phyloP scores from a whole-genome alignment of 805 yeast genomes.

The Sugiyamaella boreocaroliniensis region DNA sequence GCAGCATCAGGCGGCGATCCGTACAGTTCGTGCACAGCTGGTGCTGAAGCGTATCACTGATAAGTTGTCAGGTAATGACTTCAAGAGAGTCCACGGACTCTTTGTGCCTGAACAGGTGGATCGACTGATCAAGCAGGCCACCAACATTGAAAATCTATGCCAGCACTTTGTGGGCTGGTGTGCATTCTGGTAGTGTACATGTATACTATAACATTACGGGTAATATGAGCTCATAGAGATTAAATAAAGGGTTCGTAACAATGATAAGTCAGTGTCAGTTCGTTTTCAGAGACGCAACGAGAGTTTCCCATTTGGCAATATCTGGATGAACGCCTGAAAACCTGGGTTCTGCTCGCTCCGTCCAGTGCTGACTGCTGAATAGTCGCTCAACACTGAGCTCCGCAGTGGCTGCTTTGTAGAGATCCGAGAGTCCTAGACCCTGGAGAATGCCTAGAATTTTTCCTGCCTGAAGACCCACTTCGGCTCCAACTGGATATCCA shows the following conservation, averaged over 20 bases:
- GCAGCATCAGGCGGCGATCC: constrained; percentile 61
- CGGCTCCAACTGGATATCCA: constrained; percentile 72
- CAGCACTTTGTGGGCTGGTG: constrained; percentile 99
- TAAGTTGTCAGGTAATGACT: constrained; percentile 90
- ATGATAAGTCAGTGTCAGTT: not conserved
- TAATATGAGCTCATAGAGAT: not conserved
- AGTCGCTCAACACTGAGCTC: constrained; percentile 58
- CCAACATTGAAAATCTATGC: constrained; percentile 90
- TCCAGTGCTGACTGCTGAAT: constrained; percentile 49
- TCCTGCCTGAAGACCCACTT: constrained; percentile 62
- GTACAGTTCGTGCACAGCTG: constrained; percentile 85
- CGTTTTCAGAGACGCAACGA: constrained; percentile 1
- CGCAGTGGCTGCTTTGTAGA: constrained; percentile 28
- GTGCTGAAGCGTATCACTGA: constrained; percentile 87
- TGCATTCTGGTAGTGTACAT: constrained; percentile 75
- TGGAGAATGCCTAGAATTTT: constrained; percentile 50
- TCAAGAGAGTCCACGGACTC: constrained; percentile 60
- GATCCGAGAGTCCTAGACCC: constrained; percentile 28
- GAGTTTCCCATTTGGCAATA: constrained; percentile 41
- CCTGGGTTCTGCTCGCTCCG: constrained; percentile 28
- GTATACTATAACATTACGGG: not conserved
- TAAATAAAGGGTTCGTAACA: not conserved
- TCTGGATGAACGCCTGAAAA: constrained; percentile 34
- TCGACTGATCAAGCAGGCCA: constrained; percentile 88
- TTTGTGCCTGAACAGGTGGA: constrained; percentile 89